Evolutionary conservation across 768 basidiomycete genomes (phyloP), one percentile per base, ranked within the genome.

Genomic region (Rhizopogon salebrosus): DNA sequence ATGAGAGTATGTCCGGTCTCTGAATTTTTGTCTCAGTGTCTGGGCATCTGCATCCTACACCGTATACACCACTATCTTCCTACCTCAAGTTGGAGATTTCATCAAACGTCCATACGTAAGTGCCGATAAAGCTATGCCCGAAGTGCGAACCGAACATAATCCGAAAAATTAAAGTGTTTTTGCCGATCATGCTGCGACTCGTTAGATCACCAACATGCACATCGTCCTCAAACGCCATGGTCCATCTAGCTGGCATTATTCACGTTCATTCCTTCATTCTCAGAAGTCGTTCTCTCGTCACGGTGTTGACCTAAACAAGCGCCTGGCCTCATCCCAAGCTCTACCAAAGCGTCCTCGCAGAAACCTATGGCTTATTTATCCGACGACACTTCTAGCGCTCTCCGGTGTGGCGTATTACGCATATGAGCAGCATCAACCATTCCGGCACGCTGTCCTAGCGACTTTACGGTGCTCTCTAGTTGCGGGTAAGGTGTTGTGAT

Each of bases 381-480:
- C 71, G 0, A 49, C 37, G 29, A 18, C 61, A 6, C 51, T 58
- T 4, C 45, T 73, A 13, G 52, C 65, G 9, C 55, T 74, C 2
- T 63, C 62, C 9, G 72, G 72, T 6, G 62, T 57, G 3, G 64
- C 65, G 1, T 70, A 66, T 34, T 50, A 78, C 48, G 78, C 83
- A 13, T 95, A 92, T 68, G 70, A 91, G 53, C 78, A 80, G 29
- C 79, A 75, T 54, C 78, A 87, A 51, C 84, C 92, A 1, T 84
- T 92, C 62, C 78, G 92, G 39, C 87, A 95, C 69, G 72, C 81
- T 2, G 67, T 80, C 6, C 75, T 95, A 48, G 93, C 95, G 10
- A 72, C 79, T 22, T 72, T 83, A 40, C 80, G 95, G 52, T 95
- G 93, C 65, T 85, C 86, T 3, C 79, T 90, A 48, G 80, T 97